Conservation (phyloP, 768 basidiomycete species). For the Mycena polygramma region DNA sequence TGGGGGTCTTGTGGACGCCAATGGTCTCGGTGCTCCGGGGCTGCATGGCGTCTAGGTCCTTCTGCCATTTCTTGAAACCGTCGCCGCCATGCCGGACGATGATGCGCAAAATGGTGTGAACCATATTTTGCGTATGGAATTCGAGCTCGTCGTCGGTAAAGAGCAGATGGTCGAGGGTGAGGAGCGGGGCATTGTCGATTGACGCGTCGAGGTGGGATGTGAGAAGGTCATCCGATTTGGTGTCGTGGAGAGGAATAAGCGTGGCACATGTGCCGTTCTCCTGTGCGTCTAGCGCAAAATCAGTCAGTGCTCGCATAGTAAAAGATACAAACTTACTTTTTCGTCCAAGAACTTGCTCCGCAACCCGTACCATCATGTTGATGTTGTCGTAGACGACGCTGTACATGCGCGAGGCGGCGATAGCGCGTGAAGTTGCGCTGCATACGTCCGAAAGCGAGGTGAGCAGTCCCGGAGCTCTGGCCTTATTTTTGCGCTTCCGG, state of each 20-base stretch:
- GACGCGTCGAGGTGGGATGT: conserved; percentile 34
- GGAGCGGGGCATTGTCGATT: conserved; percentile 36
- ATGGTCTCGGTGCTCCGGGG: conserved; percentile 31
- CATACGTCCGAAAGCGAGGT: not conserved
- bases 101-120: conserved; percentile 32
- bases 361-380: conserved; percentile 41
- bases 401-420: conserved; percentile 21
- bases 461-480: not conserved
- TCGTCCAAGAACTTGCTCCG: conserved; percentile 45
- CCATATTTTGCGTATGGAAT: conserved; percentile 21
- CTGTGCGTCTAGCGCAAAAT: conserved; percentile 37
- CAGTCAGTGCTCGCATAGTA: not conserved
- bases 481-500: not conserved
- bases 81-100: conserved; percentile 37
- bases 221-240: conserved; percentile 35
- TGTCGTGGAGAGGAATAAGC: conserved; percentile 35
- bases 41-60: conserved; percentile 18
- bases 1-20: conserved; percentile 24
- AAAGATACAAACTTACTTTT: conserved; percentile 26
- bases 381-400: conserved; percentile 46
- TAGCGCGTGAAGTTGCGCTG: not conserved
- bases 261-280: conserved; percentile 50
- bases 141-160: conserved; percentile 31
- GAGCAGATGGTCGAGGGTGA: conserved; percentile 39
- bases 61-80: conserved; percentile 16